Evolutionary conservation across 345 rosid species (phyloP).

Genomic region (Mallotus nudiflorus): DNA sequence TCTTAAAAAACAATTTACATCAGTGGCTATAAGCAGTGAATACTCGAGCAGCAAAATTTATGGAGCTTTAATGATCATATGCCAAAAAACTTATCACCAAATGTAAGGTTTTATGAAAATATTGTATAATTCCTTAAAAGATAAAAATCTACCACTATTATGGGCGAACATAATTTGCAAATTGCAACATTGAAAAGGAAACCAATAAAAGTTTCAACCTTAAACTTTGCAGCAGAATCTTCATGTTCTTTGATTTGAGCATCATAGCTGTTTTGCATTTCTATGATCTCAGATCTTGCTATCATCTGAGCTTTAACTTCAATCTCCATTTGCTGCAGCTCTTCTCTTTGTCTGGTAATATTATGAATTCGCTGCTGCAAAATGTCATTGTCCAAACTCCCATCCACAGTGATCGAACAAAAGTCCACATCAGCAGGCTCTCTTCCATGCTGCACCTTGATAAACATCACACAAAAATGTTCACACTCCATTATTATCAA

Average conservation of each 20-base stretch:
- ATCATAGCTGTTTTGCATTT: slow-evolving; percentile 57
- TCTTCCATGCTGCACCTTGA: slow-evolving; percentile 79
- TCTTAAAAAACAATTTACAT: neutral
- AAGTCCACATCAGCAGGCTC: slow-evolving; percentile 61
- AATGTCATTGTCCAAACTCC: slow-evolving; percentile 46
- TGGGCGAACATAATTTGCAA: neutral
- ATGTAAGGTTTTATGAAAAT: neutral
- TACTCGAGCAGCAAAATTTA: neutral
- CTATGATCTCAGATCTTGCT: slow-evolving; percentile 64
- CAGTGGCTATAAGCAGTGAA: neutral
- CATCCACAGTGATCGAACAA: slow-evolving; percentile 58
- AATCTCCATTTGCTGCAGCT: slow-evolving; percentile 71
- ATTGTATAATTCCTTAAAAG: neutral
- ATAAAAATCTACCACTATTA: neutral
- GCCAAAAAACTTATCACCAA: neutral
- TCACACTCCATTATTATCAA: slow-evolving; percentile 7
- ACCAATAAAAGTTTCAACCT: slow-evolving; percentile 41
- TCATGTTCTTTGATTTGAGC: slow-evolving; percentile 63
- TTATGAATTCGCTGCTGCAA: slow-evolving; percentile 63
- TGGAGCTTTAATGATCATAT: neutral
- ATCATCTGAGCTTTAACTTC: slow-evolving; percentile 77
- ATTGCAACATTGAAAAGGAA: neutral
- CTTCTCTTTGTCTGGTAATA: slow-evolving; percentile 66
- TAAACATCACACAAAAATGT: slow-evolving; percentile 33
- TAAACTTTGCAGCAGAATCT: slow-evolving; percentile 59